Evolutionary conservation across 2,329 filamentous ascomycete species (phyloP), one percentile per base, ranked within the genome.

Genomic region (Aspergillus felis): DNA sequence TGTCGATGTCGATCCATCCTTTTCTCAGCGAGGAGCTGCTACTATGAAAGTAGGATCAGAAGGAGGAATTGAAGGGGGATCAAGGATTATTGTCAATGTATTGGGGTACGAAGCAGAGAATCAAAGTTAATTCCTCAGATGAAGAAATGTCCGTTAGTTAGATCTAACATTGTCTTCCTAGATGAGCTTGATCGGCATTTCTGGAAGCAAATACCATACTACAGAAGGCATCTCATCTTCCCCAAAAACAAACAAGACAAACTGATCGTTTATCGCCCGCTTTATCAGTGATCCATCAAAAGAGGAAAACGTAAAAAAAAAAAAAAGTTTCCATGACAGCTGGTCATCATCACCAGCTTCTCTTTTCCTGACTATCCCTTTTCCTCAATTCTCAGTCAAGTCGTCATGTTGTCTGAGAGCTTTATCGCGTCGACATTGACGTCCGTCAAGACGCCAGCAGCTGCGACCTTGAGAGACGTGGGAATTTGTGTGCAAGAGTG

Each of bases 401-500:
- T 67, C 67, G 61, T 65, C 54, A 81, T 81, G 79, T 75, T 81
- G 57, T 78, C 77, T 42, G 78, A 81, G 71, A 76, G 72, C 57
- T 79, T 81, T 53, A 64, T 81, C 56, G 77, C 75, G 58, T 77
- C 79, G 57, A 75, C 76, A 24, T 64, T 77, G 62, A 68, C 72
- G 56, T 75, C 75, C 49, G 67, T 71, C 42, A 78, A 76, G 66
- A 63, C 69, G 50, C 71, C 76, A 63, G 64, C 80, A 1, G 79
- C 79, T 35, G 76, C 81, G 53, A 75, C 81, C 28, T 76, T 83
- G 54, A 85, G 93, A 75, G 92, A 97, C 76, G 87, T 91, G 51
- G 91, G 90, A 66, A 91, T 97, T 70, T 94, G 95, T 76, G 76
- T 90, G 56, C 90, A 96, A 74, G 87, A 91, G 61, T 83, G 92